Evolutionary conservation across 164 flowering plant genomes (phyloP).

Genomic region (Berberis vulgaris): DNA sequence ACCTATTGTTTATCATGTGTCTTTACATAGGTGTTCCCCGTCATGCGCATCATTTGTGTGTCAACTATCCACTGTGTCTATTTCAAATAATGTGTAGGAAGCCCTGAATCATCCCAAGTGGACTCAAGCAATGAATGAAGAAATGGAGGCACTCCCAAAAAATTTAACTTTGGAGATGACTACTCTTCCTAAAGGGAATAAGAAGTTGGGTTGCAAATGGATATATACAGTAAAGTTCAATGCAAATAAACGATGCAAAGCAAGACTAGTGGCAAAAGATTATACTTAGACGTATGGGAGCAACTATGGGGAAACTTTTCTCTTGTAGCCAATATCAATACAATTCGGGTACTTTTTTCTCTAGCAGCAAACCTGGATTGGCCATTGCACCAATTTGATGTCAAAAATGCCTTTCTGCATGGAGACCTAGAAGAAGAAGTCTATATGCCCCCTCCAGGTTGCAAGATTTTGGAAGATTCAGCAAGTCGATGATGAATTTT

Average conservation of each 20-base stretch:
- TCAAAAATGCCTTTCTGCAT: neutral
- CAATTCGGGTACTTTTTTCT: neutral
- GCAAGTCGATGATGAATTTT: neutral
- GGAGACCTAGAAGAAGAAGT: neutral
- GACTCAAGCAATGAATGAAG: neutral
- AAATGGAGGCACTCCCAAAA: neutral
- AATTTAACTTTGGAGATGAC: neutral
- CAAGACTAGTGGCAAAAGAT: too few species aligned
- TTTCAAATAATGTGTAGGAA: neutral
- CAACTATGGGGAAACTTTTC: neutral
- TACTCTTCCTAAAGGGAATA: neutral
- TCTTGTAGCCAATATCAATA: neutral
- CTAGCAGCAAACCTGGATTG: neutral
- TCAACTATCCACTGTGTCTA: neutral
- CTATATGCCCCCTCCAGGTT: neutral
- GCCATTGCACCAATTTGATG: too few species aligned
- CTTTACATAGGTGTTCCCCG: neutral
- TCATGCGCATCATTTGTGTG: neutral
- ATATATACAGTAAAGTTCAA: neutral
- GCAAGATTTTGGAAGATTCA: conserved; percentile 3
- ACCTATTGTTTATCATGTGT: neutral
- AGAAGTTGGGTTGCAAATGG: neutral
- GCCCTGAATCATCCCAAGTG: neutral
- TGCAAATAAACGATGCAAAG: neutral
- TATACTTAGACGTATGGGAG: neutral